Evolutionary conservation across 805 yeast genomes (phyloP).

Genomic region (Lachancea quebecensis): DNA sequence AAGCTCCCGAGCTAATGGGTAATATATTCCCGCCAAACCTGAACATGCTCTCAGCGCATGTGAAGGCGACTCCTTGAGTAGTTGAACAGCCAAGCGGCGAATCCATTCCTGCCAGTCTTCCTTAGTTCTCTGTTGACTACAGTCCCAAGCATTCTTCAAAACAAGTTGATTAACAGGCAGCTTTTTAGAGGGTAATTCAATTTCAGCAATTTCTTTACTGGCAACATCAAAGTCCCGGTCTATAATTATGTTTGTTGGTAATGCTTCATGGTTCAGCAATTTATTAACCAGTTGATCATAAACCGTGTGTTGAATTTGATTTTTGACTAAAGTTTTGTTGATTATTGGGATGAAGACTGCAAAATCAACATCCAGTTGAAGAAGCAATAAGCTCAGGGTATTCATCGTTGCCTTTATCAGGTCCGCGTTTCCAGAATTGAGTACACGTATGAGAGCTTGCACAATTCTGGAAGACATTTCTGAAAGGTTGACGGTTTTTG

Average conservation of each 20-base stretch:
- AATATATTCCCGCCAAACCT: conserved; percentile 75
- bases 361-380: conserved; percentile 81
- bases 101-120: conserved; percentile 99
- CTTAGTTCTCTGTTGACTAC: conserved; percentile 76
- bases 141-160: conserved; percentile 84
- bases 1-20: conserved; percentile 81
- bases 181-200: conserved; percentile 65
- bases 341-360: conserved; percentile 81
- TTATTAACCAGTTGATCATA: conserved; percentile 80
- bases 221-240: conserved; percentile 50
- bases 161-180: conserved; percentile 60
- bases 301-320: conserved; percentile 59
- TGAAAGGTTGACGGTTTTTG: conserved; percentile 61
- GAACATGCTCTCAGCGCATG: conserved; percentile 93
- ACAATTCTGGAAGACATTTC: conserved; percentile 89
- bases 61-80: conserved; percentile 87
- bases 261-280: conserved; percentile 73
- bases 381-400: conserved; percentile 65
- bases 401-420: conserved; percentile 62
- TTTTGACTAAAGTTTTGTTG: conserved; percentile 54
- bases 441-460: conserved; percentile 73
- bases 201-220: conserved; percentile 36
- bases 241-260: conserved; percentile 68
- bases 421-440: conserved; percentile 48
- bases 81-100: conserved; percentile 73